Base-by-base conservation (phyloP, 1,284 basidiomycete genomes). In the Lignosus rhinocerotis region DNA sequence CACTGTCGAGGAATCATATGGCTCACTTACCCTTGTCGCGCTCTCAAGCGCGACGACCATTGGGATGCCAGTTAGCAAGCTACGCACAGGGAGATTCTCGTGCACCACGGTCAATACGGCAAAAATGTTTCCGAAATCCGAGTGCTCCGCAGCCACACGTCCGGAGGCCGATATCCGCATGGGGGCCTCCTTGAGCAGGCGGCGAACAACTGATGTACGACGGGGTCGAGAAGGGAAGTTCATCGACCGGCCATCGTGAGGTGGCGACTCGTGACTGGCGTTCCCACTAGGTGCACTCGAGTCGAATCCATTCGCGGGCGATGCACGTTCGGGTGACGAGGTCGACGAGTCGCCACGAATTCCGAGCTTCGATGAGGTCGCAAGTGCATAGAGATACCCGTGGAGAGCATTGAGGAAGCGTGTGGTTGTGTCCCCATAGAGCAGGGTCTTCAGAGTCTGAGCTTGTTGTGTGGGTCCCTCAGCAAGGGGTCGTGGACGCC, bases 1-100 rank as follows among this genome's bases (percentile, higher is more conserved):
- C 39, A 73, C 69, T 48, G 72, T 75, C 51, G 65, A 72, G 50
- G 72, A 67, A 62, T 82, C 78, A 32, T 71, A 71, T 9, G 70
- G 67, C 16, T 75, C 75, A 32, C 80, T 81, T 57, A 68, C 74
- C 65, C 67, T 75, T 2, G 82, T 80, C 38, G 84, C 83, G 6
- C 70, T 73, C 64, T 93, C 87, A 41, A 98, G 73, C 0, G 91
- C 86, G 33, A 94, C 70, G 39, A 98, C 74, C 89, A 96, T 95
- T 1, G 96, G 95, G 34, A 93, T 77, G 32, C 92, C 88, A 0
- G 88, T 86, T 19, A 94, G 73, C 38, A 96, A 69, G 1, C 88
- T 88, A 25, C 88, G 83, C 31, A 88, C 75, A 0, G 95, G 93
- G 16, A 90, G 71, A 42, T 88, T 80, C 53, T 86, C 78, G 50